These are phyloP conservation scores for Dactylellina cionopaga DNA, from an alignment of 2,329 filamentous ascomycete species.

Conservation along the genomic window DNA sequence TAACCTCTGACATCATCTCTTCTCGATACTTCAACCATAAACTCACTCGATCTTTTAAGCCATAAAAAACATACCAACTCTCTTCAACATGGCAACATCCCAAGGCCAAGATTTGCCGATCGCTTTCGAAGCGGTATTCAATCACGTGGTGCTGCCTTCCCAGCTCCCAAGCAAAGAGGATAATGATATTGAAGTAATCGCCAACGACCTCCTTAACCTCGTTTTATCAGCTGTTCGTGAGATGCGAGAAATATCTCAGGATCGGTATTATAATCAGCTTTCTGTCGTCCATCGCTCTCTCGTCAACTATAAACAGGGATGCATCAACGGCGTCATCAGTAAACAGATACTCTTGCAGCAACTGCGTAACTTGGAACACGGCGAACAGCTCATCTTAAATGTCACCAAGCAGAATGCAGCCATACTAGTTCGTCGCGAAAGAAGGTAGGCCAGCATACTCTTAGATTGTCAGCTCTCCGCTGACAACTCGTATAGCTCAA, in stretches of 20 bases:
- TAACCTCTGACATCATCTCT: no score
- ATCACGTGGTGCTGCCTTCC: conserved; percentile 64
- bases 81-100: conserved; percentile 1
- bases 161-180: conserved; percentile 61
- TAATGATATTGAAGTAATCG: conserved; percentile 57
- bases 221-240: conserved; percentile 55
- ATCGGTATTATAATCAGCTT: conserved; percentile 51
- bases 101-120: not conserved
- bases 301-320: conserved; percentile 48
- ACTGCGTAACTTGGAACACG: conserved; percentile 57
- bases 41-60: no score
- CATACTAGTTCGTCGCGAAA: conserved; percentile 61
- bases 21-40: no score
- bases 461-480: conserved; percentile 1
- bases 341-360: conserved; percentile 56
- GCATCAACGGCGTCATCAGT: conserved; percentile 53
- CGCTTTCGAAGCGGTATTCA: conserved; percentile 53
- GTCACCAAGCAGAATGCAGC: conserved; percentile 66
- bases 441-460: conserved; percentile 56
- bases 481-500: conserved; percentile 41
- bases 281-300: conserved; percentile 50
- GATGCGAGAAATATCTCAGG: conserved; percentile 45
- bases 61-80: no score
- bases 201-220: conserved; percentile 57
- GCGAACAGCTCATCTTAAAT: conserved; percentile 62